Evolutionary conservation across 306 rosid genomes (phyloP).

Genomic region (Echinosophora koreensis): DNA sequence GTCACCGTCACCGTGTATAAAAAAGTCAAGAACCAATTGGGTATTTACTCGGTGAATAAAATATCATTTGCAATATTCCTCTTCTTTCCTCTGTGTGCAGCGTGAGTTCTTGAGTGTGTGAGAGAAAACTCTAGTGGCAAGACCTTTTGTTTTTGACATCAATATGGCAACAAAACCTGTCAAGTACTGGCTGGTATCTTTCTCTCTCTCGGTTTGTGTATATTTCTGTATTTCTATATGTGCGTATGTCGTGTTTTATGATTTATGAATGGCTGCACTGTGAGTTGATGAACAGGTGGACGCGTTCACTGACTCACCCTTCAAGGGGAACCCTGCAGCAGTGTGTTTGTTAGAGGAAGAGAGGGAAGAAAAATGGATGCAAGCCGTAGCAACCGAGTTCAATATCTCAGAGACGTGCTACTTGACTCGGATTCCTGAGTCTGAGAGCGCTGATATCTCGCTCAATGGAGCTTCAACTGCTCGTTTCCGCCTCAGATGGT

Average conservation of each 20-base stretch:
- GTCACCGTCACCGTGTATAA: too few relatives aligned
- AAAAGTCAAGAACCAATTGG: too few relatives aligned
- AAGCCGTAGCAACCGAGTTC: conserved; percentile 64
- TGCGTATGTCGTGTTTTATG: background rate
- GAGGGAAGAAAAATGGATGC: conserved; percentile 66
- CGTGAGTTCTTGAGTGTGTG: too few relatives aligned
- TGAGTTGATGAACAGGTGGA: conserved; percentile 59
- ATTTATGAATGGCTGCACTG: background rate
- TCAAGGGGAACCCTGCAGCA: conserved; percentile 84
- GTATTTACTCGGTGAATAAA: too few relatives aligned
- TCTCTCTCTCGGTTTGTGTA: too few relatives aligned
- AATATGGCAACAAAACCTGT: conserved; percentile 55
- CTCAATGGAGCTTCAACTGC: conserved; percentile 36
- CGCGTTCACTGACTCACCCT: conserved; percentile 72
- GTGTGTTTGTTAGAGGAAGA: conserved; percentile 72
- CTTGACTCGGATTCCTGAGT: conserved; percentile 49
- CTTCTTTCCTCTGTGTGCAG: too few relatives aligned
- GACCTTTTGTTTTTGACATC: too few relatives aligned
- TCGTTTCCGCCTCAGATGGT: conserved; percentile 73
- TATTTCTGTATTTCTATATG: too few relatives aligned
- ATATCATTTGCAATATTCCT: too few relatives aligned
- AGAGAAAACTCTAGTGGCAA: too few relatives aligned
- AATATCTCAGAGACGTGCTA: conserved; percentile 57
- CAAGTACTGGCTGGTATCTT: conserved; percentile 60
- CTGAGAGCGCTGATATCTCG: conserved; percentile 10